Evolutionary conservation across 1,139 yeast genomes (phyloP).

Genomic region (Yamadazyma triangularis): DNA sequence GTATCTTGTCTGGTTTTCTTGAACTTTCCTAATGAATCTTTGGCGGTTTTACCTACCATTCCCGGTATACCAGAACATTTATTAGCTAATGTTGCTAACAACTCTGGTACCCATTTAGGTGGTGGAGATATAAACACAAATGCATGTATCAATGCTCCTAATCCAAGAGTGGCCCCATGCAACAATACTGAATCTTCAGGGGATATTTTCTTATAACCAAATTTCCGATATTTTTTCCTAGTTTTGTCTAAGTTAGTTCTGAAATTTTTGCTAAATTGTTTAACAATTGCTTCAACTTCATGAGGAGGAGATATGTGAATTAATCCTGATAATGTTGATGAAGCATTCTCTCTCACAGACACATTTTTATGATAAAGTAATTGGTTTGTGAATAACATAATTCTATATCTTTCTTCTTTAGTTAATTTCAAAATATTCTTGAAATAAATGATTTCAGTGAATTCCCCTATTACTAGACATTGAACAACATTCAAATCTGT

Average conservation of each 20-base stretch:
- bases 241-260: slow-evolving; percentile 26
- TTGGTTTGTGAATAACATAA: slow-evolving; percentile 51
- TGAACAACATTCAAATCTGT: slow-evolving; percentile 60
- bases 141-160: slow-evolving; percentile 86
- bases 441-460: slow-evolving; percentile 72
- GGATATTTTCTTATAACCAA: slow-evolving; percentile 23
- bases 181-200: slow-evolving; percentile 45
- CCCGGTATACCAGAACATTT: slow-evolving; percentile 72
- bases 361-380: slow-evolving; percentile 61
- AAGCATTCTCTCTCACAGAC: slow-evolving; percentile 75
- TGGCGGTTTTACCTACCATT: slow-evolving; percentile 79
- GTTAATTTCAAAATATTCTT: slow-evolving; percentile 61
- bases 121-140: slow-evolving; percentile 91
- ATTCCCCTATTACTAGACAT: slow-evolving; percentile 59
- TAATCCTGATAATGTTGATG: slow-evolving; percentile 74
- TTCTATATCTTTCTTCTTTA: slow-evolving; percentile 40
- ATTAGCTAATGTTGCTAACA: slow-evolving; percentile 65
- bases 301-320: slow-evolving; percentile 69
- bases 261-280: slow-evolving; percentile 19
- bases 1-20: slow-evolving; percentile 93
- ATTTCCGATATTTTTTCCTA: slow-evolving; percentile 28
- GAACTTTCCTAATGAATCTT: slow-evolving; percentile 75
- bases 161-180: slow-evolving; percentile 87
- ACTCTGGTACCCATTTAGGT: slow-evolving; percentile 82
- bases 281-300: slow-evolving; percentile 41